Evolutionary conservation across 2,329 filamentous ascomycete genomes (phyloP).

Genomic region (Lecanicillium sp.): DNA sequence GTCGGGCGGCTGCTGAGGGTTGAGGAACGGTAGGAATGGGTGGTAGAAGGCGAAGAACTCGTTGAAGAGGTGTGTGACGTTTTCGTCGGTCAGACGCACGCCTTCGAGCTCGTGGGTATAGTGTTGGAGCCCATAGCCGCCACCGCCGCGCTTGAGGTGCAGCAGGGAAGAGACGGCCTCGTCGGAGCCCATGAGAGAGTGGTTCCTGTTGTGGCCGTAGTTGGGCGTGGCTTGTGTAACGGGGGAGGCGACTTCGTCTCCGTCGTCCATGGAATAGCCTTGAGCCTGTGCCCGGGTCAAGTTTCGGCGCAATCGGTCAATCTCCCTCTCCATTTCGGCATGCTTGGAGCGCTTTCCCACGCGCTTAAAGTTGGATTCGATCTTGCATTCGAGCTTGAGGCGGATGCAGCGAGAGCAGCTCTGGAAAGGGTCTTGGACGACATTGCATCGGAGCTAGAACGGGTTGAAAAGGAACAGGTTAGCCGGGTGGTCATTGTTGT

Average conservation of each 20-base stretch:
- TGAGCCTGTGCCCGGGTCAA: constrained; percentile 53
- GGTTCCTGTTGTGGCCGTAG: constrained; percentile 53
- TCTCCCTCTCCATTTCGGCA: constrained; percentile 80
- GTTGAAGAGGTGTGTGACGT: constrained; percentile 58
- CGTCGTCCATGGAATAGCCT: constrained; percentile 47
- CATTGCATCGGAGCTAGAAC: constrained; percentile 69
- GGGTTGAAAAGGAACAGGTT: constrained; percentile 2
- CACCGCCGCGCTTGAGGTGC: constrained; percentile 54
- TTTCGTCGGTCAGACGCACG: constrained; percentile 55
- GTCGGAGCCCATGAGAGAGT: constrained; percentile 59
- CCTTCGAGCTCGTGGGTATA: constrained; percentile 56
- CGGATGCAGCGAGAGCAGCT: constrained; percentile 72
- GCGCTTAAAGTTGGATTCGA: constrained; percentile 82
- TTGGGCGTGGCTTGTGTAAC: constrained; percentile 41
- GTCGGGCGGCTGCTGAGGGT: constrained; percentile 58
- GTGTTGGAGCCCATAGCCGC: constrained; percentile 51
- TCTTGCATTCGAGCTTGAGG: constrained; percentile 75
- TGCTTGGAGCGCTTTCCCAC: constrained; percentile 76
- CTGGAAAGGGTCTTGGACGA: constrained; percentile 71
- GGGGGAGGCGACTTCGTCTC: constrained; percentile 54
- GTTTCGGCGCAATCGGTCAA: constrained; percentile 58
- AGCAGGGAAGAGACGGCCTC: constrained; percentile 60
- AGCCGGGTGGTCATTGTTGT: constrained; percentile 7
- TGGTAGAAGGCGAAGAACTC: constrained; percentile 73
- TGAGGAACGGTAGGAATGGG: constrained; percentile 69